Evolutionary conservation across 768 basidiomycete species (phyloP).

Genomic region (Obba rivulosa): DNA sequence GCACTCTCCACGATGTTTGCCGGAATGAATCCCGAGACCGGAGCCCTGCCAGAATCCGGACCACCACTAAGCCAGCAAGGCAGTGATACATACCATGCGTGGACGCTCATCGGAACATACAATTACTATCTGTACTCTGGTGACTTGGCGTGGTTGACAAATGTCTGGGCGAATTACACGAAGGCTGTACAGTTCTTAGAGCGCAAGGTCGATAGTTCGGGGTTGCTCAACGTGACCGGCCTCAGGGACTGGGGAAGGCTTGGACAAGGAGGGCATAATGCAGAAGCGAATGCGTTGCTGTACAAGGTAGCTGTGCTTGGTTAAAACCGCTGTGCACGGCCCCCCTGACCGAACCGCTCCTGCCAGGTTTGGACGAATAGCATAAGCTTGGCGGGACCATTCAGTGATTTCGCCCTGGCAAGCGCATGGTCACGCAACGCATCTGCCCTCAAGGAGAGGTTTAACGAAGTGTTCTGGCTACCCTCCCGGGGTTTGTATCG

Average conservation of each 20-base stretch:
- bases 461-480: constrained; percentile 51
- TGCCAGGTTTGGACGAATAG: constrained; percentile 44
- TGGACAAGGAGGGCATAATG: constrained; percentile 51
- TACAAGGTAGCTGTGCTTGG: constrained; percentile 32
- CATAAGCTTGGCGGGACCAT: constrained; percentile 36
- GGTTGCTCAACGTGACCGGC: constrained; percentile 52
- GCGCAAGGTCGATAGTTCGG: constrained; percentile 42
- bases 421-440: constrained; percentile 39
- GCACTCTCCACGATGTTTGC: constrained; percentile 56
- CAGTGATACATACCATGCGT: constrained; percentile 50
- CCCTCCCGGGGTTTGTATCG: constrained; percentile 43
- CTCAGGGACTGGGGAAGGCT: constrained; percentile 52
- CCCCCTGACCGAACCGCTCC: background rate
- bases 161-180: constrained; percentile 51
- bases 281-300: constrained; percentile 50
- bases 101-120: constrained; percentile 55
- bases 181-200: constrained; percentile 50
- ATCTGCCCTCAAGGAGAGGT: constrained; percentile 40
- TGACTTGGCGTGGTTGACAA: constrained; percentile 44
- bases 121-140: constrained; percentile 56
- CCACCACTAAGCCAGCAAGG: constrained; percentile 40
- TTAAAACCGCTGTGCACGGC: background rate
- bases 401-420: constrained; percentile 32
- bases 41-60: constrained; percentile 51
- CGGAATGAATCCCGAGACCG: constrained; percentile 44